phyloP scores from a whole-genome alignment of 768 basidiomycete species.

The Tylopilus sp. region DNA sequence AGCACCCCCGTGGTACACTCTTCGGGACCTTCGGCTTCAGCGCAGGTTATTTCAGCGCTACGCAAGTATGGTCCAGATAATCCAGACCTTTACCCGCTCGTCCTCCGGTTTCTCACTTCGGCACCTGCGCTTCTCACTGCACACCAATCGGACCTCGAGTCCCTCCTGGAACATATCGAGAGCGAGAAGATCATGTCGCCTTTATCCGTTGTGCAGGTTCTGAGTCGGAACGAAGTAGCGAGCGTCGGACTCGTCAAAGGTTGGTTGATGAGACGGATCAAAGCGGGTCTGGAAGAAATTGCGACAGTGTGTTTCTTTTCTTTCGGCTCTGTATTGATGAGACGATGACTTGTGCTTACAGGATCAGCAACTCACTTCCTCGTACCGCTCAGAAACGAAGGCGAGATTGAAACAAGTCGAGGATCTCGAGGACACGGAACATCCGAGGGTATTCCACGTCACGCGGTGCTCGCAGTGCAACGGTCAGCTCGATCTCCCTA shows the following conservation, averaged over 20 bases:
- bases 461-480: conserved; percentile 89
- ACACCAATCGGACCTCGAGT: conserved; percentile 68
- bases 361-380: conserved; percentile 85
- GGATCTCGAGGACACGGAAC: conserved; percentile 72
- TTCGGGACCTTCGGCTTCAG: conserved; percentile 34
- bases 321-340: background rate
- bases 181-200: conserved; percentile 82
- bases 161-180: conserved; percentile 76
- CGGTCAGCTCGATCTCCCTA: conserved; percentile 88
- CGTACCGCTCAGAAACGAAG: conserved; percentile 83
- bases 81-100: conserved; percentile 80
- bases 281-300: conserved; percentile 69
- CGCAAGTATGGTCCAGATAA: conserved; percentile 68
- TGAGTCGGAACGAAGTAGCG: conserved; percentile 85
- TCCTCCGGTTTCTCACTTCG: conserved; percentile 85
- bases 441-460: conserved; percentile 89
- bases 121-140: conserved; percentile 66
- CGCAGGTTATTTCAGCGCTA: conserved; percentile 66
- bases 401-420: conserved; percentile 78
- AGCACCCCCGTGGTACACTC: conserved; percentile 3
- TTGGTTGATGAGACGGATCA: conserved; percentile 82
- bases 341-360: conserved; percentile 28
- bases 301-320: conserved; percentile 57
- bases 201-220: conserved; percentile 82
- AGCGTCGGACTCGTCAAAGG: conserved; percentile 90